Base-by-base conservation (phyloP, 192 early-diverging fungal species). In the Diversispora eburnea region DNA sequence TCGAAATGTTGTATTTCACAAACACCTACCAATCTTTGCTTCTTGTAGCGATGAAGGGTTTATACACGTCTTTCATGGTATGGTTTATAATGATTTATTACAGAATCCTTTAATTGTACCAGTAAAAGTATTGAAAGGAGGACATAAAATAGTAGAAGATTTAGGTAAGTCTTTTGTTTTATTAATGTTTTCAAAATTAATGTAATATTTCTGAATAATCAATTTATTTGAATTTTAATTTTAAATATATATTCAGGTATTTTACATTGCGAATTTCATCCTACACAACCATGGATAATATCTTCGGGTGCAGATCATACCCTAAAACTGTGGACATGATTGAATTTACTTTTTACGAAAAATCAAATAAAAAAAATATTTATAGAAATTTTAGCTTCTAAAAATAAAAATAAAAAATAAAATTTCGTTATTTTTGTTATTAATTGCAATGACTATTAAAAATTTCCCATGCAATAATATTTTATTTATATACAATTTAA, bases 71-170 rank as follows among this genome's bases (percentile, higher is more conserved):
- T 99, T 98, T 91, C 94, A 99, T 80, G 95, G 94, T 58, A 98
- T 94, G 93, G 97, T 99, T 33, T 99, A 97, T 81, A 87, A 91
- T 70, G 96, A 98, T 81, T 84, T 99, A 79, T 84, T 98, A 75
- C 91, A 92, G 80, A 97, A 99, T 84, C 97, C 97, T 60, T 82
- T 99, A 72, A 95, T 99, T 82, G 95, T 98, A 47, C 97, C 97
- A n/a, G 90, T 99, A 45, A 98, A 97, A 86, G 93, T 93, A 46
- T 81, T 99, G 54, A 87, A 89, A 54, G 92, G 87, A 69, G 85
- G 80, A 10, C 95, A 98, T 80, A 73, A 87, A 59, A 79, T 88
- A 58, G 84, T 86, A 39, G 90, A 93, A 73, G 83, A 83, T 60
- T 83, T 96, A 15, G 91, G 91, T 86, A 83, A 75, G 72, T 60